Evolutionary conservation across 2,329 filamentous ascomycete genomes (phyloP).

Genomic region (Hypoxylon sp.): DNA sequence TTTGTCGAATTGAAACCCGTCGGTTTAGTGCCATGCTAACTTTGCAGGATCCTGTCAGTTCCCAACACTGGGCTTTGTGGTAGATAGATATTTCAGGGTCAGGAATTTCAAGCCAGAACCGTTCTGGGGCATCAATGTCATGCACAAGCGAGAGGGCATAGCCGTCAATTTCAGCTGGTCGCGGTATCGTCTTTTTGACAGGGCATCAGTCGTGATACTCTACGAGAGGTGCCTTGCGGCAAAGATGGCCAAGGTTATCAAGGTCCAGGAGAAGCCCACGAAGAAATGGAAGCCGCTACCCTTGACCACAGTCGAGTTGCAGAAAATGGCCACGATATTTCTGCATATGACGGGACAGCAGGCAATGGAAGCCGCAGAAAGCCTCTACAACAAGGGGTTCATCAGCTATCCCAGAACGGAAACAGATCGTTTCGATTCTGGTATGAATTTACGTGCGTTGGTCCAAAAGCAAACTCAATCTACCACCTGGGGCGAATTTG

Average conservation of each 20-base stretch:
- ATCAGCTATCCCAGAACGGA: constrained; percentile 98
- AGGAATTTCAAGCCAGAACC: constrained; percentile 92
- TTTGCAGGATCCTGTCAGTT: constrained; percentile 89
- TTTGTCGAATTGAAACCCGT: constrained; percentile 56
- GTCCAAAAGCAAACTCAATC: constrained; percentile 88
- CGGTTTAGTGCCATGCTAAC: constrained; percentile 37
- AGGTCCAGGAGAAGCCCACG: constrained; percentile 90
- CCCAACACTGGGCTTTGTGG: constrained; percentile 95
- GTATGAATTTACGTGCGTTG: constrained; percentile 84
- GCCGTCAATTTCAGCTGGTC: constrained; percentile 89
- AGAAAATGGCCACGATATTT: constrained; percentile 93
- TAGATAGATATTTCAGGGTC: constrained; percentile 94
- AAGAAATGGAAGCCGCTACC: constrained; percentile 95
- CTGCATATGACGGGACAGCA: constrained; percentile 91
- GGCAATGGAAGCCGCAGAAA: constrained; percentile 90
- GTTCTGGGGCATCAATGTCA: constrained; percentile 93
- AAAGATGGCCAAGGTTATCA: constrained; percentile 83
- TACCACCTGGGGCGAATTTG: constrained; percentile 83
- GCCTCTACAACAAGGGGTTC: constrained; percentile 92
- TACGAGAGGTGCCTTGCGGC: constrained; percentile 88
- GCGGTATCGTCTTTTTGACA: constrained; percentile 87
- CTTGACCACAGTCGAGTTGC: constrained; percentile 93
- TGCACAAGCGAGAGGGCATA: constrained; percentile 81
- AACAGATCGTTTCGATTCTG: constrained; percentile 94
- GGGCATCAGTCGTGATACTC: constrained; percentile 82